Evolutionary conservation across 1,139 yeast species (phyloP).

Genomic region (Geotrichum citri-aurantii): DNA sequence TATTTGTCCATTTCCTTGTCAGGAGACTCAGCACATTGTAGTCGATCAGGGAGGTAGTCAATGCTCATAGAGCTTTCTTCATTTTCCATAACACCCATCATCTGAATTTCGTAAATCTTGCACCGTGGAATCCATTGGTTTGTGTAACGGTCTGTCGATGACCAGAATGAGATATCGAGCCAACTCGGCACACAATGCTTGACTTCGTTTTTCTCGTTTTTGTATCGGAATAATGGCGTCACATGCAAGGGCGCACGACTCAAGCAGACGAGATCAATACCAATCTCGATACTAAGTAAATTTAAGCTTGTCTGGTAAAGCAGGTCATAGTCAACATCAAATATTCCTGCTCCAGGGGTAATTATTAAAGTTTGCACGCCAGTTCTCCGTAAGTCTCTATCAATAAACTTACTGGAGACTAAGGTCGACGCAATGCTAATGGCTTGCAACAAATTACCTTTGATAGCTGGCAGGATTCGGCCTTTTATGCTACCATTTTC

Average conservation of each 20-base stretch:
- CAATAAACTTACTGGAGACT: conserved; percentile 73
- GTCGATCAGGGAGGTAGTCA: conserved; percentile 41
- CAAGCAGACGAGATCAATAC: conserved; percentile 81
- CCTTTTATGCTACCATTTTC: conserved; percentile 37
- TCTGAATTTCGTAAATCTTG: conserved; percentile 88
- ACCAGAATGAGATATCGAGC: conserved; percentile 91
- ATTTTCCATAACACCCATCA: conserved; percentile 97
- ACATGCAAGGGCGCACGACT: conserved; percentile 89
- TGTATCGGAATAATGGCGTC: conserved; percentile 79
- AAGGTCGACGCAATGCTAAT: conserved; percentile 76
- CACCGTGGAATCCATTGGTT: conserved; percentile 88
- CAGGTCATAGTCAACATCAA: conserved; percentile 81
- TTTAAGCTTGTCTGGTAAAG: conserved; percentile 70
- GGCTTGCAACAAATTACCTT: conserved; percentile 85
- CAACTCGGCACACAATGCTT: conserved; percentile 82
- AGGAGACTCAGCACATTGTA: conserved; percentile 31
- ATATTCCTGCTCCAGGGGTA: conserved; percentile 90
- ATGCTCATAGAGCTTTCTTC: conserved; percentile 65
- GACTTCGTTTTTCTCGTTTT: conserved; percentile 39
- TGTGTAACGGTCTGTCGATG: conserved; percentile 39
- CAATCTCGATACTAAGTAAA: conserved; percentile 70
- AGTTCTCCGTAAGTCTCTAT: conserved; percentile 82
- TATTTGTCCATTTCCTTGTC: conserved; percentile 54
- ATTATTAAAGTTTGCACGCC: conserved; percentile 78
- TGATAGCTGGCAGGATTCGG: conserved; percentile 68